A percentile compares a stretch with the other conserved stretches of the same genome.
phyloP scores from a whole-genome alignment of 768 basidiomycete genomes.

The Rhizopogon roseolus region DNA sequence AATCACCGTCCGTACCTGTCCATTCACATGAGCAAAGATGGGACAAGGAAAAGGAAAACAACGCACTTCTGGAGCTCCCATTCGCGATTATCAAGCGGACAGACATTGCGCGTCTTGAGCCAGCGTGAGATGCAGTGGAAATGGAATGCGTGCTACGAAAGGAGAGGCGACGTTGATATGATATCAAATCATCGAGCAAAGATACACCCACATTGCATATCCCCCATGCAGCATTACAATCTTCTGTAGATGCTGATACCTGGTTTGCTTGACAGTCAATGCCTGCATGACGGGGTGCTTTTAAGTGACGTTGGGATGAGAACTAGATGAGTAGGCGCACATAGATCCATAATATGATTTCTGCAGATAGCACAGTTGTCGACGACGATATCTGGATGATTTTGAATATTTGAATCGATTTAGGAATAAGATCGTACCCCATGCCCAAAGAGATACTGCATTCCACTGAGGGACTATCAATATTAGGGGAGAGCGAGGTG shows the following conservation, averaged over 20 bases:
- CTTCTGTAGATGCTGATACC: conserved; percentile 92
- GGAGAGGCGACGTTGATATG: background rate
- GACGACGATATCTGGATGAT: conserved; percentile 82
- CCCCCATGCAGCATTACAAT: conserved; percentile 98
- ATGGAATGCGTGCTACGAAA: conserved; percentile 89
- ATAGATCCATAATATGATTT: conserved; percentile 99
- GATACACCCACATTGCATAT: conserved; percentile 77
- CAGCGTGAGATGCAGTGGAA: conserved; percentile 99
- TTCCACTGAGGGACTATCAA: conserved; percentile 71
- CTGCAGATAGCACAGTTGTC: conserved; percentile 99
- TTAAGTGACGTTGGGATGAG: background rate
- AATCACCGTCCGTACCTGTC: background rate
- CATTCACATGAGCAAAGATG: background rate
- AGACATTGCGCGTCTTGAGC: conserved; percentile 97
- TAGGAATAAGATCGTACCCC: conserved; percentile 56
- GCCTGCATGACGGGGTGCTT: conserved; percentile 45
- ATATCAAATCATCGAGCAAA: background rate
- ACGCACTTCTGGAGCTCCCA: conserved; percentile 96
- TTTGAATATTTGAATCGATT: conserved; percentile 1
- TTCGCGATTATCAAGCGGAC: conserved; percentile 92
- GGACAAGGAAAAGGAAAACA: too few relatives aligned
- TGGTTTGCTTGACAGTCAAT: conserved; percentile 99
- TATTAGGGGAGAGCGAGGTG: background rate
- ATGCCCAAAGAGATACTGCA: conserved; percentile 97
- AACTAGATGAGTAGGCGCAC: conserved; percentile 43